Evolutionary conservation across 2,329 filamentous ascomycete species (phyloP), one percentile per base, ranked within the genome.

Genomic region (Basipetospora chlamydospora): DNA sequence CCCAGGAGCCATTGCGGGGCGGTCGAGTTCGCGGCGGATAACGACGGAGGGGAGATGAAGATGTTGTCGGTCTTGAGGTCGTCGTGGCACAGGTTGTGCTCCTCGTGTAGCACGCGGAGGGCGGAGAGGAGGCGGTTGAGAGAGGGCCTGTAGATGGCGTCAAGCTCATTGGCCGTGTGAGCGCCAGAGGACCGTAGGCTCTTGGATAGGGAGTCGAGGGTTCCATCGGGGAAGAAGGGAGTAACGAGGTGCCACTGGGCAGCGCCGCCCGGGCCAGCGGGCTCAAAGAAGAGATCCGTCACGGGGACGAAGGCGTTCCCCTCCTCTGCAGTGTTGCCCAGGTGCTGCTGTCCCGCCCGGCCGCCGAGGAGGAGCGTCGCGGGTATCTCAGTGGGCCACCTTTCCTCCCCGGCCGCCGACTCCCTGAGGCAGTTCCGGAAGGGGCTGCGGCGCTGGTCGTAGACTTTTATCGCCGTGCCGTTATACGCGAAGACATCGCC

Each of bases 31-130:
- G 16, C 28, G 7, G 7, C 15, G 18, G 34, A 25, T 4, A 33
- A 12, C 17, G 28, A 22, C 33, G 21, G 21, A 3, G 40, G 42
- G 1, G 41, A 41, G 10, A 53, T 40, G 33, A 56, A 51, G 33
- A 56, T 49, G 26, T 55, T 56, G 35, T 49, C 50, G 6, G 46
- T 41, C 39, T 55, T 55, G 34, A 56, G 40, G 29, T 56, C 53
- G 30, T 56, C 53, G 37, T 55, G 51, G 26, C 53, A 56, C 2
- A 55, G 45, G 5, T 43, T 31, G 12, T 47, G 38, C 2, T 42
- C 16, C 8, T 17, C 30, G 41, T 55, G 53, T 31, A 55, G 48
- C 15, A 31, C 25, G 20, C 42, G 41, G n/a, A 55, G 43, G 1
- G 44, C 46, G 3, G 39, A 38, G 8, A 56, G 43, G 6, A 56